A percentile compares a stretch with the other conserved stretches of the same genome.
These are phyloP conservation scores for Myriosclerotinia duriaeana DNA, from an alignment of 2,329 filamentous ascomycete genomes.

Conservation along the genomic window DNA sequence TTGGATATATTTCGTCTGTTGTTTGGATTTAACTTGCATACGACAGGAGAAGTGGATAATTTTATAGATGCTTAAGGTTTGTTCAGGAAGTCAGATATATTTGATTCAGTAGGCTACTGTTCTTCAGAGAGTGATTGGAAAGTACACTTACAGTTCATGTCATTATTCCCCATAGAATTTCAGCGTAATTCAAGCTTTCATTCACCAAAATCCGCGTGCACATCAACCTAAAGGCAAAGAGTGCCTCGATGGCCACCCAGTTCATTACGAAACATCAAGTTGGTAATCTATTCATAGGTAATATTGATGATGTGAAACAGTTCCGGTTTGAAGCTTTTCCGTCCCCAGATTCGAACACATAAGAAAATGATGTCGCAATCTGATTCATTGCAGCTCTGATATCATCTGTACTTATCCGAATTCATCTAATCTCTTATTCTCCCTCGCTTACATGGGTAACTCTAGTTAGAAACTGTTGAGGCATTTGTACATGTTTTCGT, in stretches of 20 bases:
- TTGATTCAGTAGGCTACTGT: neutral
- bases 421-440: neutral
- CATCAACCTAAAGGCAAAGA: too few species aligned
- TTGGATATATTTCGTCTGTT: neutral
- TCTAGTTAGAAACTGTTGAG: too few species aligned
- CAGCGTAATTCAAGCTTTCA: too few species aligned
- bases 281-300: neutral
- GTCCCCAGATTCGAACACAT: neutral
- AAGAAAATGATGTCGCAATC: neutral
- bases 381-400: neutral
- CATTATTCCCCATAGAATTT: neutral
- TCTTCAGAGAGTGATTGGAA: neutral
- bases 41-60: neutral
- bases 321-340: neutral
- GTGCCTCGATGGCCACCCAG: too few species aligned
- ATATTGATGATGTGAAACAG: neutral
- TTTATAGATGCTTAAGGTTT: neutral
- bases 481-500: too few species aligned
- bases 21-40: neutral
- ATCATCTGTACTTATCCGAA: accelerated
- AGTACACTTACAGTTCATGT: neutral
- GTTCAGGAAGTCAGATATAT: neutral
- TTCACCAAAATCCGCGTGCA: too few species aligned
- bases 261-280: neutral
- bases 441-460: too few species aligned